Conservation (phyloP, 2,329 filamentous ascomycete genomes). For the Stagonosporopsis vannaccii region DNA sequence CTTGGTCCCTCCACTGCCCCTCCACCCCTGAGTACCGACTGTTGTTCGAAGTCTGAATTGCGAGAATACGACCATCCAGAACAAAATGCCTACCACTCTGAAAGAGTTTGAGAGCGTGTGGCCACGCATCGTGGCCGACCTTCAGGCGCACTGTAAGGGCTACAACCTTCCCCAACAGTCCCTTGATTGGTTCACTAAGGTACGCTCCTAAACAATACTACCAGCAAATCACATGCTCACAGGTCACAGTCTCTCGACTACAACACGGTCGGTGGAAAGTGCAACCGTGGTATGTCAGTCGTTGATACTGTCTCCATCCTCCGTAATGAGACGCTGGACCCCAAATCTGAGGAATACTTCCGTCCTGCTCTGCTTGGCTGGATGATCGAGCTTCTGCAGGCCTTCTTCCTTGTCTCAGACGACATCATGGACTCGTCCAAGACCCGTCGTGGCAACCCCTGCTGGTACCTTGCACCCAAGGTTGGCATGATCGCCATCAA, state of each 20-base stretch:
- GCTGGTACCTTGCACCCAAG: slow-evolving; percentile 91
- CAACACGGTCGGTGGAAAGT: slow-evolving; percentile 94
- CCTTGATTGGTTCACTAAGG: slow-evolving; percentile 85
- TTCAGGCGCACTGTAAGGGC: slow-evolving; percentile 77
- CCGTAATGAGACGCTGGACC: slow-evolving; percentile 72
- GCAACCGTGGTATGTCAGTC: slow-evolving; percentile 98
- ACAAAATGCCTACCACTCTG: slow-evolving; percentile 73
- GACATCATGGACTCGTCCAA: slow-evolving; percentile 98
- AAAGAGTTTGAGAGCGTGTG: slow-evolving; percentile 91
- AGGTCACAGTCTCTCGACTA: slow-evolving; percentile 73
- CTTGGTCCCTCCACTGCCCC: slow-evolving; percentile 17
- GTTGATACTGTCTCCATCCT: slow-evolving; percentile 88
- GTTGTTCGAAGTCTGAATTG: slow-evolving; percentile 1
- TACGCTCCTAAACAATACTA: slow-evolving; percentile 47
- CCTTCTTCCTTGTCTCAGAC: slow-evolving; percentile 97
- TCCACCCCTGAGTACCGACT: slow-evolving; percentile 20
- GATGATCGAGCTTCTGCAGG: slow-evolving; percentile 97
- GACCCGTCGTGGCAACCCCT: slow-evolving; percentile 91
- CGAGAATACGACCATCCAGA: neutral
- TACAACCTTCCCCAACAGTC: slow-evolving; percentile 86
- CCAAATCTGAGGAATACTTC: slow-evolving; percentile 79
- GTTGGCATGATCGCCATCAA: slow-evolving; percentile 98
- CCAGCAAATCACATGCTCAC: slow-evolving; percentile 25
- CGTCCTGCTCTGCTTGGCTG: slow-evolving; percentile 87
- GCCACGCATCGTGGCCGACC: slow-evolving; percentile 81